Evolutionary conservation across 139 green algal genomes (phyloP).

Genomic region (Coelastrella sp.): DNA sequence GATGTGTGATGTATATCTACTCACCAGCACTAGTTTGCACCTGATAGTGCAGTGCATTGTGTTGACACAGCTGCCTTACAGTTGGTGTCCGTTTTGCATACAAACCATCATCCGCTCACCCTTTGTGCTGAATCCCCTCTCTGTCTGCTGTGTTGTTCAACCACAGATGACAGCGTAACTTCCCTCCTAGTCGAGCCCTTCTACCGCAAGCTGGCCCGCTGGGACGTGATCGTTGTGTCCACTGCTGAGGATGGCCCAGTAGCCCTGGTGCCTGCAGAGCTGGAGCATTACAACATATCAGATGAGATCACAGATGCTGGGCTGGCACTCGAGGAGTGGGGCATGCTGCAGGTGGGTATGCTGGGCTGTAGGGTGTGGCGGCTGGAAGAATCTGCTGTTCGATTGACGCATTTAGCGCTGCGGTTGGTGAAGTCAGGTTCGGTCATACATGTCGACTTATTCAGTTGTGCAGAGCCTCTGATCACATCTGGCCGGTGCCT

Average conservation of each 20-base stretch:
- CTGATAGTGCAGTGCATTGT: not conserved
- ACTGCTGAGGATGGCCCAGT: conserved; percentile 57
- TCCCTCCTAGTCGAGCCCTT: conserved; percentile 33
- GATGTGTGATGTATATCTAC: too few species aligned
- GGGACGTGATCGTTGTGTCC: conserved; percentile 35
- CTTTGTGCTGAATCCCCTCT: too few species aligned
- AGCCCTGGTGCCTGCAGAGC: conserved; percentile 73
- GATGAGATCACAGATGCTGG: conserved; percentile 19
- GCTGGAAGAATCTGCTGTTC: too few species aligned
- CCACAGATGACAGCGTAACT: not conserved
- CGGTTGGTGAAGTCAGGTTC: too few species aligned
- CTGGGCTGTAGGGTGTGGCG: not conserved
- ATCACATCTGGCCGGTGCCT: too few species aligned
- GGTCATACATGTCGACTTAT: too few species aligned
- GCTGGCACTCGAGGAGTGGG: conserved; percentile 53
- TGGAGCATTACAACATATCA: conserved; percentile 53
- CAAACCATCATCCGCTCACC: too few species aligned
- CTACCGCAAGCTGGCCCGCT: conserved; percentile 38
- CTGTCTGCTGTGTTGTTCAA: not conserved
- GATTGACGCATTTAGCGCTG: too few species aligned
- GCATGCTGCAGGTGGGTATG: conserved; percentile 13
- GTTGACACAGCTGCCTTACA: not conserved
- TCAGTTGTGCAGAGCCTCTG: too few species aligned
- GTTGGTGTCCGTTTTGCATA: too few species aligned
- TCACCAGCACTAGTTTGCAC: too few species aligned